phyloP scores from a whole-genome alignment of 2,329 filamentous ascomycete genomes.

The Cordyceps fumosorosea region DNA sequence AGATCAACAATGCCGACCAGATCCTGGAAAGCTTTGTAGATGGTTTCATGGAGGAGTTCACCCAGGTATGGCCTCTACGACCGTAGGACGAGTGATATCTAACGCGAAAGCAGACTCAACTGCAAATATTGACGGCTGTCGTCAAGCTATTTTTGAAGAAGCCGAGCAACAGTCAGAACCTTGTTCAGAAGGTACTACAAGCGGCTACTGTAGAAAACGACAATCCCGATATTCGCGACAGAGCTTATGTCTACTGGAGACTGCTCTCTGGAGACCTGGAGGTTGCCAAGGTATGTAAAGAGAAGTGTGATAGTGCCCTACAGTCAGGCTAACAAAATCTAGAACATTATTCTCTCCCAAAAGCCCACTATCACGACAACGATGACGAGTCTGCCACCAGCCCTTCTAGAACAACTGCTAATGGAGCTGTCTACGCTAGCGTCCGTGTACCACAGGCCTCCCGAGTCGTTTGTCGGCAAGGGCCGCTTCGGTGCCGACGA shows the following conservation, averaged over 20 bases:
- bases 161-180: conserved; percentile 79
- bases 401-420: conserved; percentile 83
- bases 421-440: conserved; percentile 88
- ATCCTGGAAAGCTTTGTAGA: conserved; percentile 90
- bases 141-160: conserved; percentile 98
- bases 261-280: conserved; percentile 86
- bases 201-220: conserved; percentile 90
- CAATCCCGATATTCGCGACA: conserved; percentile 93
- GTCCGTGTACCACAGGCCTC: conserved; percentile 97
- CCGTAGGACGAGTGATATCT: neutral
- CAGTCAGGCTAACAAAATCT: conserved; percentile 19
- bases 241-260: conserved; percentile 98
- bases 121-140: conserved; percentile 94
- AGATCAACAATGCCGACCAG: conserved; percentile 97
- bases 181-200: conserved; percentile 93
- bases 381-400: conserved; percentile 78
- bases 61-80: conserved; percentile 56
- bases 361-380: conserved; percentile 93
- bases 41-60: conserved; percentile 91
- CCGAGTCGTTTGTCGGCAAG: conserved; percentile 95
- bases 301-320: neutral
- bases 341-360: conserved; percentile 82
- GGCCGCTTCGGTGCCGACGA: conserved; percentile 90
- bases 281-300: conserved; percentile 64
- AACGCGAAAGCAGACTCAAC: conserved; percentile 62